These are phyloP conservation scores for Botrytis sinoallii DNA, from an alignment of 2,329 filamentous ascomycete genomes.

Conservation along the genomic window DNA sequence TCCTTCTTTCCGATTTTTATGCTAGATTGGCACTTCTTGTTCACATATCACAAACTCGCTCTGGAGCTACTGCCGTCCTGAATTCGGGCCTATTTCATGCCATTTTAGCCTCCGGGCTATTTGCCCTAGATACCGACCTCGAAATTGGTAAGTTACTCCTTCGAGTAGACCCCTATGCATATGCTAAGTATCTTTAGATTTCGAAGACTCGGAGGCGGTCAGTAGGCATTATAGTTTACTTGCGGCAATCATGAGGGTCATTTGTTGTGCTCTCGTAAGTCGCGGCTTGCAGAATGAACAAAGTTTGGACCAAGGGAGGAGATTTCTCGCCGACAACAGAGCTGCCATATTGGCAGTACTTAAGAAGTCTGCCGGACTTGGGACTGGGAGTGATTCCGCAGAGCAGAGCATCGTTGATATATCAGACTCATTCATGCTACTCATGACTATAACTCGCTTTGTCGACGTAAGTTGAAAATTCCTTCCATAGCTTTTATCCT, in stretches of 20 bases:
- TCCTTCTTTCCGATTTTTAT: slow-evolving; percentile 50
- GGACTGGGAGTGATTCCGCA: slow-evolving; percentile 45
- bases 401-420: slow-evolving; percentile 69
- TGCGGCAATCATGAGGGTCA: slow-evolving; percentile 73
- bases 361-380: slow-evolving; percentile 82
- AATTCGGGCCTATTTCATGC: slow-evolving; percentile 84
- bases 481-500: not conserved
- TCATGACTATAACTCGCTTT: slow-evolving; percentile 81
- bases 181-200: slow-evolving; percentile 30
- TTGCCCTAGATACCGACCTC: slow-evolving; percentile 86
- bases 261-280: slow-evolving; percentile 77
- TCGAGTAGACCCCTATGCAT: slow-evolving; percentile 18
- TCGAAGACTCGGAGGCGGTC: slow-evolving; percentile 31
- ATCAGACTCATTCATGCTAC: slow-evolving; percentile 78
- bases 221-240: slow-evolving; percentile 67
- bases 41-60: slow-evolving; percentile 76
- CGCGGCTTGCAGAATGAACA: slow-evolving; percentile 77
- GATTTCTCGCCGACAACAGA: slow-evolving; percentile 79
- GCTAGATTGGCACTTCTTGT: slow-evolving; percentile 80
- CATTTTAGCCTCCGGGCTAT: slow-evolving; percentile 78
- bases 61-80: slow-evolving; percentile 83
- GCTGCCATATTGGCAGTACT: slow-evolving; percentile 83
- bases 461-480: slow-evolving; percentile 64
- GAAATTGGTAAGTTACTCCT: slow-evolving; percentile 58
- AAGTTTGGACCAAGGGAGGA: slow-evolving; percentile 68